Evolutionary conservation across 1,284 basidiomycete species (phyloP).

Genomic region (Taiwanofungus camphoratus): DNA sequence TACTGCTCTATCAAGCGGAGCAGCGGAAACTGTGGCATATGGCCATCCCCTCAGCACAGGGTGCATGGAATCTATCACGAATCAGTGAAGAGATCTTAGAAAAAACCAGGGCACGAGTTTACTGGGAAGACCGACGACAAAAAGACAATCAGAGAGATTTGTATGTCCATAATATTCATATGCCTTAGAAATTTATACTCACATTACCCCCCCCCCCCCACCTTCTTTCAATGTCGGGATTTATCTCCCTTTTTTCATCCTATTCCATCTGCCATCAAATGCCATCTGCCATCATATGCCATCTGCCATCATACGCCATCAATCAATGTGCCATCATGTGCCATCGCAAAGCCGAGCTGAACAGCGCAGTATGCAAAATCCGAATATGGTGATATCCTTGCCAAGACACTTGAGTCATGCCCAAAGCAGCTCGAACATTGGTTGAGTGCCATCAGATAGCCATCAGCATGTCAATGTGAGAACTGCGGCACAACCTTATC

Average conservation of each 20-base stretch:
- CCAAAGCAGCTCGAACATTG: not conserved
- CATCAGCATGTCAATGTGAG: not conserved
- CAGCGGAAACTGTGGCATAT: not conserved
- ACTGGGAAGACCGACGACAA: not conserved
- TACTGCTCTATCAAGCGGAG: not conserved
- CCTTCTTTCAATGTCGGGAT: no score
- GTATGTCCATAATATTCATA: no score
- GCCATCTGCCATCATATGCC: not conserved
- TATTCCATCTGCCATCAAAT: not conserved
- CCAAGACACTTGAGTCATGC: no score
- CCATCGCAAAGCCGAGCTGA: no score
- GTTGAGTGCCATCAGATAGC: not conserved
- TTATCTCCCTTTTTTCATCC: not conserved
- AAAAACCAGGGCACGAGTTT: not conserved
- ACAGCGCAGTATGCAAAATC: no score
- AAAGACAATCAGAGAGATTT: not conserved
- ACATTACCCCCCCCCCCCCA: no score
- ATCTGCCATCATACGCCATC: not conserved
- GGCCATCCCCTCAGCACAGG: not conserved
- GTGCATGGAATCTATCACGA: not conserved
- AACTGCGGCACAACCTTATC: not conserved
- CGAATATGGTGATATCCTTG: no score
- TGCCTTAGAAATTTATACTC: no score
- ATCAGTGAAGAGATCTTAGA: not conserved
- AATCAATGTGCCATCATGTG: not conserved